Base-by-base conservation (phyloP, 2,329 filamentous ascomycete species). In the Fusarium albidum region DNA sequence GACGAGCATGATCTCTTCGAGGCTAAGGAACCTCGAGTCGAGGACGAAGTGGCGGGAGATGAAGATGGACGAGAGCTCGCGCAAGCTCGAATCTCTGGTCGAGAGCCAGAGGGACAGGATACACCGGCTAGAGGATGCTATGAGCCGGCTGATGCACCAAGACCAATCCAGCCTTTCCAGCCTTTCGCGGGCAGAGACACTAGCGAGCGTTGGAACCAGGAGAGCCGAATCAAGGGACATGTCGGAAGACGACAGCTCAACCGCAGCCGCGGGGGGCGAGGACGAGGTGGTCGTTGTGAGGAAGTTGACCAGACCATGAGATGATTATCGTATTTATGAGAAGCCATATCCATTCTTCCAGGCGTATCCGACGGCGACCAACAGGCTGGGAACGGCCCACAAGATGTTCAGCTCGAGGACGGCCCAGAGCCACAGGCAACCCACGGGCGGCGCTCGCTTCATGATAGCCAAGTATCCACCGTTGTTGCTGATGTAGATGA, bases 341-440 rank as follows among this genome's bases (percentile, higher is more conserved):
- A 83, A 71, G 25, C 67, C 72, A 63, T 85, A 86, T 2, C 81
- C 84, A 14, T 77, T 75, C 21, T 71, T 68, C 70, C 76, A 79
- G 21, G 83, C 67, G 59, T 80, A 87, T 5, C 60, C 69, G 2
- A 66, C 77, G 2, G 78, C 75, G 2, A 74, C 61, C 4, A 71
- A 69, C 29, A 88, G 69, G 60, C 84, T 88, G 11, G 73, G 62
- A 2, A 88, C 75, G 1, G 90, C 90, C 67, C 83, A 86, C 1
- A 79, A 68, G 33, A 96, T 77, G 49, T 91, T 82, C 75, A 97
- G 82, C 76, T 99, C 95, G 39, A 98, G 82, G 17, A 98, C 88
- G 27, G 89, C 86, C 92, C 94, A 98, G 5, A 98, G 83, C 93
- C 94, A 98, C 14, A 98, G 73, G 33, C 91, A 94, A 0, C 92